Evolutionary conservation across 2,329 filamentous ascomycete genomes (phyloP).

Genomic region (Aspergillus calidoustus): DNA sequence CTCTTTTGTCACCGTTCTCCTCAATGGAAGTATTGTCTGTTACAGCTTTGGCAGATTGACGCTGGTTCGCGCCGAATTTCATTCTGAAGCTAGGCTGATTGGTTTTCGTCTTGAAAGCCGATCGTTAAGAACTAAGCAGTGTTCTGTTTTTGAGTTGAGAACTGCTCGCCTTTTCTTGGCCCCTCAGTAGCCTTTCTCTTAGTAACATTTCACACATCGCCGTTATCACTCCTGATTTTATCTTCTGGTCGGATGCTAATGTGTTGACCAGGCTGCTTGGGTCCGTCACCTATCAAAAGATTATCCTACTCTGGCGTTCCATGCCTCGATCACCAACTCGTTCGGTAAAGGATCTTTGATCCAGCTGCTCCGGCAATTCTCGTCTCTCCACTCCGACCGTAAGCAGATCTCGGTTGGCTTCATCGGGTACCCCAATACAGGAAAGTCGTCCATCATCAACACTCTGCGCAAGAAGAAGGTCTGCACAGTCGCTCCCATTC

Average conservation of each 20-base stretch:
- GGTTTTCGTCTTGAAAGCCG: slow-evolving; percentile 85
- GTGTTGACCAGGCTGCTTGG: slow-evolving; percentile 76
- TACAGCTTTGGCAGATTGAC: slow-evolving; percentile 99
- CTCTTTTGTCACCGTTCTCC: slow-evolving; percentile 52
- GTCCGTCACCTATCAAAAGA: slow-evolving; percentile 86
- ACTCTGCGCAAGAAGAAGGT: slow-evolving; percentile 93
- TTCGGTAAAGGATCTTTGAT: slow-evolving; percentile 97
- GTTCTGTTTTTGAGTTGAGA: slow-evolving; percentile 98
- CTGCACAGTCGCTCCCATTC: slow-evolving; percentile 89
- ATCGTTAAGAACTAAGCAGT: slow-evolving; percentile 75
- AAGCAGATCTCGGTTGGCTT: slow-evolving; percentile 95
- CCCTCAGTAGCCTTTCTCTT: slow-evolving; percentile 82
- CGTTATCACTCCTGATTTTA: slow-evolving; percentile 46
- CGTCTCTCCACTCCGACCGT: slow-evolving; percentile 81
- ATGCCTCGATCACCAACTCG: slow-evolving; percentile 91
- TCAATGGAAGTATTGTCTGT: slow-evolving; percentile 86
- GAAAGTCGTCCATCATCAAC: slow-evolving; percentile 97
- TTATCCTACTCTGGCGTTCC: slow-evolving; percentile 91
- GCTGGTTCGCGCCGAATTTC: slow-evolving; percentile 69
- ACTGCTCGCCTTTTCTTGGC: slow-evolving; percentile 68
- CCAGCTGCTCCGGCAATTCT: slow-evolving; percentile 89
- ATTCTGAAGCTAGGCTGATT: slow-evolving; percentile 70
- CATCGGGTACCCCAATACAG: slow-evolving; percentile 89
- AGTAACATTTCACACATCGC: slow-evolving; percentile 95
- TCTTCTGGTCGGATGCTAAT: slow-evolving; percentile 38